Evolutionary conservation across 1,139 yeast genomes (phyloP).

Genomic region (Suhomyces maxii): DNA sequence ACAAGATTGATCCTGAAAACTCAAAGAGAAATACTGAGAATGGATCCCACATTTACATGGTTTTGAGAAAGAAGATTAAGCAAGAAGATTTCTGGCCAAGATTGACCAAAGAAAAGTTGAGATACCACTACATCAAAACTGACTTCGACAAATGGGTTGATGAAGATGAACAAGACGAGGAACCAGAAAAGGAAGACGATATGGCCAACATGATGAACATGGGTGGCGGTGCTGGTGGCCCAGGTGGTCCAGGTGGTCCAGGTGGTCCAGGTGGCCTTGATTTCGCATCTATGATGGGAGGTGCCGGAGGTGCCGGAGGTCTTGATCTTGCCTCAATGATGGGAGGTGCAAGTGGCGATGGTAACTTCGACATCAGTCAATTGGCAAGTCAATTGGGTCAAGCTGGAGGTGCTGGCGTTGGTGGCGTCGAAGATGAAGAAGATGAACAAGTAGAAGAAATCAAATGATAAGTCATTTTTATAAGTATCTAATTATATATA

Average conservation of each 20-base stretch:
- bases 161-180: constrained; percentile 32
- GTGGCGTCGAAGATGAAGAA: constrained; percentile 31
- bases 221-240: constrained; percentile 31
- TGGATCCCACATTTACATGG: constrained; percentile 72
- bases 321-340: constrained; percentile 24
- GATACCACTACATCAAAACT: constrained; percentile 83
- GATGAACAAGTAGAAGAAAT: constrained; percentile 30
- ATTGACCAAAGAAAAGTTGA: constrained; percentile 30
- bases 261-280: constrained; percentile 29
- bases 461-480: background rate
- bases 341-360: constrained; percentile 26
- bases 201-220: constrained; percentile 23
- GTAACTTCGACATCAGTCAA: constrained; percentile 31
- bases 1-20: constrained; percentile 65
- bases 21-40: constrained; percentile 58
- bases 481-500: no score
- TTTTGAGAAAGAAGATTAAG: constrained; percentile 66
- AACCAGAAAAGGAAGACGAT: constrained; percentile 47
- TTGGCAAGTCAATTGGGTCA: constrained; percentile 49
- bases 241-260: constrained; percentile 33
- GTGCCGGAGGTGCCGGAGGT: constrained; percentile 35
- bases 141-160: constrained; percentile 90
- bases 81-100: constrained; percentile 53
- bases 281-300: constrained; percentile 26
- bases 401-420: constrained; percentile 30